Conservation (phyloP, 73 alveolate genomes). For the Paramecium caudatum region DNA sequence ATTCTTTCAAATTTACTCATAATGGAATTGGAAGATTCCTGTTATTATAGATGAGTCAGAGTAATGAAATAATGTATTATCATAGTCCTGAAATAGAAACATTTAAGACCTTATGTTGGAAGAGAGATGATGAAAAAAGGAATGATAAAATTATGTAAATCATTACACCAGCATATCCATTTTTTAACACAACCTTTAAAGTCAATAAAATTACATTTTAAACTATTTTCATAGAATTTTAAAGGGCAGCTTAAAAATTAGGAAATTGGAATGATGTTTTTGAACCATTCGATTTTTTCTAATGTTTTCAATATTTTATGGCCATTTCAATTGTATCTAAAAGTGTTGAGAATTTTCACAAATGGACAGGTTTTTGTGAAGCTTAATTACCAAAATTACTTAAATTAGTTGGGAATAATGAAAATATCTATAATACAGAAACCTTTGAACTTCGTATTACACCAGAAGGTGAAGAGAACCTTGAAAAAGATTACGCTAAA, state of each 20-base stretch:
- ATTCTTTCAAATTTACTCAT: constrained; percentile 88
- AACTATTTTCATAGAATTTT: constrained; percentile 24
- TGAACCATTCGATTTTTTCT: constrained; percentile 39
- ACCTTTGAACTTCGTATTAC: constrained; percentile 14
- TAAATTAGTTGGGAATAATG: neutral
- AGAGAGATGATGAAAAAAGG: constrained; percentile 65
- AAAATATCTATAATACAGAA: neutral
- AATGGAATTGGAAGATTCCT: constrained; percentile 96
- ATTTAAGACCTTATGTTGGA: constrained; percentile 51
- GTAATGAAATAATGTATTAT: constrained; percentile 51
- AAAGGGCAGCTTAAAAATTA: constrained; percentile 3
- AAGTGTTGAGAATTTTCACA: constrained; percentile 3
- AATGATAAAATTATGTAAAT: constrained; percentile 86
- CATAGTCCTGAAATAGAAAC: constrained; percentile 5
- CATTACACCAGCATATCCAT: constrained; percentile 98
- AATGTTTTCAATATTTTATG: constrained; percentile 8
- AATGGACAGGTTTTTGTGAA: constrained; percentile 70
- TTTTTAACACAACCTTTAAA: constrained; percentile 92
- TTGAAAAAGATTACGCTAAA: constrained; percentile 17
- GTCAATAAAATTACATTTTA: constrained; percentile 74
- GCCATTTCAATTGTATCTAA: constrained; percentile 48
- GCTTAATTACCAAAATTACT: constrained; percentile 50
- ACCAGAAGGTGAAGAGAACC: neutral
- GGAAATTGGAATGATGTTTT: constrained; percentile 38
- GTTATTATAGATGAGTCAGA: constrained; percentile 82